Base-by-base conservation (phyloP, 768 basidiomycete species). In the Gymnopilus dilepis region DNA sequence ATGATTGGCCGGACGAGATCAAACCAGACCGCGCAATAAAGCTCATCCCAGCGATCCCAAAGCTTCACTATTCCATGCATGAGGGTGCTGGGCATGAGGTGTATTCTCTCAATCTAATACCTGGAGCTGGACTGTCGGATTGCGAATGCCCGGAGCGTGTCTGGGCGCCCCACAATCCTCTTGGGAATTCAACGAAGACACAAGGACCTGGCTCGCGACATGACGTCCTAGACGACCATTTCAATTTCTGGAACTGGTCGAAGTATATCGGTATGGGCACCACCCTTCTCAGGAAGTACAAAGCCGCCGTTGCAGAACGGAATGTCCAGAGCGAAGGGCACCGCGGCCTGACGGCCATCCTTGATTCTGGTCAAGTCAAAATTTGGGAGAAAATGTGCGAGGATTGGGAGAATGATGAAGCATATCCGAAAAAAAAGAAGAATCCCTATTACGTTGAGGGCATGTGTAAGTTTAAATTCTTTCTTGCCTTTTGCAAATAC, bases 31-130 rank as follows among this genome's bases (percentile, higher is more conserved):
- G 58, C 1, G 55, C 1, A 26, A 48, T 26, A 47, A 37, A 21
- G 38, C 22, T 74, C 8, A 34, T 57, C 5, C 53, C 60, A 4
- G 57, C 56, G 1, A 64, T 77, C 28, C 74, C 73, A 1, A 76
- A 77, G 58, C 65, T 74, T 12, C 77, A 77, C 59, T 47, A 72
- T 17, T 59, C 56, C 15, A 72, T 69, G n/a, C 77, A 78, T 51
- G 26, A 38, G 0, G 41, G 31, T 4, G 69, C n/a, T n/a, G n/a
- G n/a, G n/a, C n/a, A n/a, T n/a, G n/a, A n/a, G n/a, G n/a, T n/a
- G n/a, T n/a, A n/a, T 70, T 38, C 74, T 73, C 21, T 58, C 67
- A 9, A 28, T 37, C 3, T 77, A 40, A 52, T 77, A 70, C 0
- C 61, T 76, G n/a, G 56, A 58, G 0, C 58, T 60, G 64, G 31